Evolutionary conservation across 1,284 basidiomycete species (phyloP).

Genomic region (Moesziomyces aphidis): DNA sequence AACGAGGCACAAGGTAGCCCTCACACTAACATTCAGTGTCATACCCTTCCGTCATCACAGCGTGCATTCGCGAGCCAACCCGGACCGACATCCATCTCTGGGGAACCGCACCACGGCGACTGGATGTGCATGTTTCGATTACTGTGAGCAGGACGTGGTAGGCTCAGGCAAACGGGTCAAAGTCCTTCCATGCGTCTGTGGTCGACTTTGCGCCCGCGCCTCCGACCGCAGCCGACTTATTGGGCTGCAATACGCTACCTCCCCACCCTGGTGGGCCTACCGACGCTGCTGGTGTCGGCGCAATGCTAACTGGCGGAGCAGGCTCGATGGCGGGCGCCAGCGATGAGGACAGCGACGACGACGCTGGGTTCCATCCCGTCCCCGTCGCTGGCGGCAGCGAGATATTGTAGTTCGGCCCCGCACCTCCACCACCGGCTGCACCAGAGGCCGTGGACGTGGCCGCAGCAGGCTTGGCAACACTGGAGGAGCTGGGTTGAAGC

Average conservation of each 20-base stretch:
- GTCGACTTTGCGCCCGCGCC: not conserved
- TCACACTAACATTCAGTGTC: not conserved
- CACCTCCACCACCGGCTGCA: not conserved
- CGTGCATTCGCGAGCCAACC: too few relatives aligned
- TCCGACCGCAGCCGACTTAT: constrained; percentile 5
- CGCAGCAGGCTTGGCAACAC: not conserved
- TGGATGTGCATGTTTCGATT: too few relatives aligned
- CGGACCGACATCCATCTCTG: too few relatives aligned
- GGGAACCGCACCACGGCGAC: too few relatives aligned
- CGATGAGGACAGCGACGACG: constrained; percentile 3
- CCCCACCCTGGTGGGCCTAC: constrained; percentile 34
- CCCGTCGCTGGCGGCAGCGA: constrained; percentile 40
- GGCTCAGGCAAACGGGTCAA: constrained; percentile 48
- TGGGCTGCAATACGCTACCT: constrained; percentile 44
- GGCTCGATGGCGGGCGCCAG: constrained; percentile 19
- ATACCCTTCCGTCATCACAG: not conserved
- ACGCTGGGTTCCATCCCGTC: constrained; percentile 6
- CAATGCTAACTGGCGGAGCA: not conserved
- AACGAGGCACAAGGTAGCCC: constrained; percentile 19
- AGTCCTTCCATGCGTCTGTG: constrained; percentile 51
- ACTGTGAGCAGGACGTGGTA: too few relatives aligned
- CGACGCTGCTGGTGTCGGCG: constrained; percentile 1
- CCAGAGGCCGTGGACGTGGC: not conserved
- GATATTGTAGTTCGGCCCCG: constrained; percentile 60
- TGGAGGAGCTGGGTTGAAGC: constrained; percentile 26